Percentiles rank a stretch among this genome's conserved stretches.
These are phyloP conservation scores for Penicillium samsonianum DNA, from an alignment of 495 filamentous ascomycete species.

Conservation along the genomic window DNA sequence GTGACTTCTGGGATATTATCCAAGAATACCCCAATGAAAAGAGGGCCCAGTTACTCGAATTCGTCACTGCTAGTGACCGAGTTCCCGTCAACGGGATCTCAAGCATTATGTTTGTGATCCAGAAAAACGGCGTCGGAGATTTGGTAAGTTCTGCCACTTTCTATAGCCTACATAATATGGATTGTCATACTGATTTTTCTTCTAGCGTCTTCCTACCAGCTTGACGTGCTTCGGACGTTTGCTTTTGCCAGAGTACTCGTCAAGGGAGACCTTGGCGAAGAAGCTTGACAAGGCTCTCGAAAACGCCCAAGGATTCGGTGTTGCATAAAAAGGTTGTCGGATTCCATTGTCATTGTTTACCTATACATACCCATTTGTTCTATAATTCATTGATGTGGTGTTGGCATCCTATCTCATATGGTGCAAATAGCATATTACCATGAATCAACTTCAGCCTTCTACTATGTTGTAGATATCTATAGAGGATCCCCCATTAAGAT, in stretches of 20 bases:
- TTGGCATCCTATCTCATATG: not conserved
- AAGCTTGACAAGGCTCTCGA: slow-evolving; percentile 80
- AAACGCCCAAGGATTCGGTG: slow-evolving; percentile 92
- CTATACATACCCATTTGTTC: slow-evolving; percentile 26
- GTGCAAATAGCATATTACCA: not conserved
- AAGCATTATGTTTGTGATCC: slow-evolving; percentile 78
- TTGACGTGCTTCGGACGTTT: slow-evolving; percentile 89
- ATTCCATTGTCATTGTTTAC: slow-evolving; percentile 11
- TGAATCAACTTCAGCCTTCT: not conserved
- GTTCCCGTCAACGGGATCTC: slow-evolving; percentile 81
- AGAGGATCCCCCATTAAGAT: not conserved
- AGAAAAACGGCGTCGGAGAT: slow-evolving; percentile 73
- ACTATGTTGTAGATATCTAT: not conserved
- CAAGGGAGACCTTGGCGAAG: slow-evolving; percentile 64
- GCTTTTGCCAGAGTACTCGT: slow-evolving; percentile 78
- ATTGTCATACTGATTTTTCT: slow-evolving; percentile 12
- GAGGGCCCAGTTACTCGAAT: slow-evolving; percentile 78
- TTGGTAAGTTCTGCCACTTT: slow-evolving; percentile 34
- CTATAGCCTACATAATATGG: not conserved
- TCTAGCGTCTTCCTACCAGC: slow-evolving; percentile 71
- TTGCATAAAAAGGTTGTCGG: slow-evolving; percentile 44
- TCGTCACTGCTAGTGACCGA: slow-evolving; percentile 90
- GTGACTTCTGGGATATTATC: slow-evolving; percentile 82
- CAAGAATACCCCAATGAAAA: slow-evolving; percentile 60
- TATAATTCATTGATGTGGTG: slow-evolving; percentile 6